These are phyloP conservation scores for Chlamydomonas sp. DNA, from an alignment of 139 green algal species.

Conservation along the genomic window DNA sequence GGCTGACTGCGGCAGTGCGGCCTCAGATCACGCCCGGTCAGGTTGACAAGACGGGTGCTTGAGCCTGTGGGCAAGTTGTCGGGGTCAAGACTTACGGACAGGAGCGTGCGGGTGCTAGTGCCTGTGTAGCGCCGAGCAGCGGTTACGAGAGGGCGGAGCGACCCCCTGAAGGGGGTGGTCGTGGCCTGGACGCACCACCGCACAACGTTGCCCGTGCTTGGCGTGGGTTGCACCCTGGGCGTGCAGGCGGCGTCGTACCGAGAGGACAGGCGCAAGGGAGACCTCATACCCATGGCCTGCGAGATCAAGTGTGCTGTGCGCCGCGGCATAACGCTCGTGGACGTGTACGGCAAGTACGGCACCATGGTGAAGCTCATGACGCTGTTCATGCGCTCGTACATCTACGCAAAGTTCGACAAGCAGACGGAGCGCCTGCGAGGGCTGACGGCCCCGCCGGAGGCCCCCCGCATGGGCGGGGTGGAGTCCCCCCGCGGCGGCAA, in stretches of 20 bases:
- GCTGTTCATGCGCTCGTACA: constrained; percentile 25
- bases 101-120: not conserved
- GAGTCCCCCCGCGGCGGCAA: not conserved
- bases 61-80: no score
- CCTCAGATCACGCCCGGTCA: no score
- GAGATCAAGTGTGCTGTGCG: constrained; percentile 57
- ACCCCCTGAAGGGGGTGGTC: not conserved
- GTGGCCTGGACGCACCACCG: not conserved
- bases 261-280: not conserved
- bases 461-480: not conserved
- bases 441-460: constrained; percentile 20
- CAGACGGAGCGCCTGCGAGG: constrained; percentile 26
- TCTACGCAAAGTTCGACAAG: constrained; percentile 51
- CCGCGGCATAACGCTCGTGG: constrained; percentile 54
- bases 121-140: not conserved
- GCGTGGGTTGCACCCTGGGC: not conserved
- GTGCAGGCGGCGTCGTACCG: not conserved
- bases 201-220: not conserved
- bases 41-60: no score
- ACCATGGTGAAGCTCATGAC: constrained; percentile 51
- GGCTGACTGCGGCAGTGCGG: no score
- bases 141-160: not conserved
- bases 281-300: constrained; percentile 53
- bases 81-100: no score
- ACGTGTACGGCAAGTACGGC: constrained; percentile 55